phyloP scores from a whole-genome alignment of 106 monocot species.

The Amphibolis antarctica region DNA sequence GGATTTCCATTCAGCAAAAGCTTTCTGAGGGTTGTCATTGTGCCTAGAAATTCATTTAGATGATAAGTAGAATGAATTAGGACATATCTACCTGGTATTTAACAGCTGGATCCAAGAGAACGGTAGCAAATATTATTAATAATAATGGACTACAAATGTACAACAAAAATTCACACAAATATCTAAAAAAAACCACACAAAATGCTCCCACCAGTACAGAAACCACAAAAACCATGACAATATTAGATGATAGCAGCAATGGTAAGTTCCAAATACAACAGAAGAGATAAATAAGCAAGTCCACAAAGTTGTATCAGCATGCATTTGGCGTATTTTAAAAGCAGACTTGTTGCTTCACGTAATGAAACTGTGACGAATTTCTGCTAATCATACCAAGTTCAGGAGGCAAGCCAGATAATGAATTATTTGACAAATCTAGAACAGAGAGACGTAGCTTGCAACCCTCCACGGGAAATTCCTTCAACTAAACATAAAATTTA shows the following conservation, averaged over 20 bases:
- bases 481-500: conserved; percentile 36
- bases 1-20: conserved; percentile 89
- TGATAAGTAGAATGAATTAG: neutral
- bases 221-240: too few relatives aligned
- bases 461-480: conserved; percentile 82
- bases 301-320: too few relatives aligned
- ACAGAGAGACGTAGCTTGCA: conserved; percentile 78
- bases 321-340: too few relatives aligned
- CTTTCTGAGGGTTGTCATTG: conserved; percentile 83
- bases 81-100: neutral
- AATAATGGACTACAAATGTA: too few relatives aligned
- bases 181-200: too few relatives aligned
- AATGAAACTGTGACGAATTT: neutral
- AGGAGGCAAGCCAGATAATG: conserved; percentile 81
- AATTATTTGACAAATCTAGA: conserved; percentile 93
- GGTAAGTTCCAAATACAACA: too few relatives aligned
- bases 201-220: too few relatives aligned
- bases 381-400: conserved; percentile 53
- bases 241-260: too few relatives aligned
- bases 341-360: neutral
- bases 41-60: conserved; percentile 33
- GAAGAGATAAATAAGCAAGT: too few relatives aligned
- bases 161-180: too few relatives aligned
- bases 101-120: too few relatives aligned
- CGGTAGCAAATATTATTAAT: too few relatives aligned